phyloP scores from a whole-genome alignment of 2,329 filamentous ascomycete species.

The Penicillium sp. region DNA sequence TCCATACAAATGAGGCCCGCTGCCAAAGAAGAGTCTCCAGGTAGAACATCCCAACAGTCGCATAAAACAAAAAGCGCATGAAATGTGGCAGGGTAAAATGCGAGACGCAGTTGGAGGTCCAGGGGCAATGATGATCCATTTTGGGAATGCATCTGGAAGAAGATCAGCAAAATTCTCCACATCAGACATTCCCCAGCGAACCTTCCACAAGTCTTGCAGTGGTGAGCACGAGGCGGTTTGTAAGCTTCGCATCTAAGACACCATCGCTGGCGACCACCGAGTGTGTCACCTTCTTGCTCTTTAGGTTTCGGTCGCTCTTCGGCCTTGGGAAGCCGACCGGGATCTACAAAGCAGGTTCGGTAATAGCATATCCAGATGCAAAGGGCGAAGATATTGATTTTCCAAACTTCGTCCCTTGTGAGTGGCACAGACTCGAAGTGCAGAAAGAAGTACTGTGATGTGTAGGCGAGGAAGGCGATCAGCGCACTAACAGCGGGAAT shows the following conservation, averaged over 20 bases:
- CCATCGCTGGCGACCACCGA: constrained; percentile 47
- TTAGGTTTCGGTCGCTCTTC: constrained; percentile 31
- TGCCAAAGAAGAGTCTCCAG: constrained; percentile 55
- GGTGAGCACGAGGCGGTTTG: constrained; percentile 63
- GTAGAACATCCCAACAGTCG: constrained; percentile 56
- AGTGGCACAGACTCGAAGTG: constrained; percentile 55
- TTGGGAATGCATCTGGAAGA: constrained; percentile 57
- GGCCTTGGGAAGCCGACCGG: constrained; percentile 52
- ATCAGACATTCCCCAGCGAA: constrained; percentile 24
- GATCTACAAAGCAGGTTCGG: constrained; percentile 57
- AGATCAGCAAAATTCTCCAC: constrained; percentile 8
- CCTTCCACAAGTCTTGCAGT: constrained; percentile 63
- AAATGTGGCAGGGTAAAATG: constrained; percentile 65
- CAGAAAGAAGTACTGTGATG: constrained; percentile 58
- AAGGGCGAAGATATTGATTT: constrained; percentile 54
- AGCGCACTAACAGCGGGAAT: constrained; percentile 53
- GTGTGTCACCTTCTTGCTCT: constrained; percentile 19
- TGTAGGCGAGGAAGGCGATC: constrained; percentile 59
- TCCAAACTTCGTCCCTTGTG: constrained; percentile 47
- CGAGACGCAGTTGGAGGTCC: constrained; percentile 65
- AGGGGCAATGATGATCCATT: constrained; percentile 67
- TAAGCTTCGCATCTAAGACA: constrained; percentile 60
- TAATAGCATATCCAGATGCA: constrained; percentile 60
- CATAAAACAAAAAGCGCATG: constrained; percentile 60
- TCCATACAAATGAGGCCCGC: constrained; percentile 54